Percentiles rank a stretch among this genome's conserved stretches.
Conservation (phyloP, 2,329 filamentous ascomycete species). For the Fusarium scirpi region DNA sequence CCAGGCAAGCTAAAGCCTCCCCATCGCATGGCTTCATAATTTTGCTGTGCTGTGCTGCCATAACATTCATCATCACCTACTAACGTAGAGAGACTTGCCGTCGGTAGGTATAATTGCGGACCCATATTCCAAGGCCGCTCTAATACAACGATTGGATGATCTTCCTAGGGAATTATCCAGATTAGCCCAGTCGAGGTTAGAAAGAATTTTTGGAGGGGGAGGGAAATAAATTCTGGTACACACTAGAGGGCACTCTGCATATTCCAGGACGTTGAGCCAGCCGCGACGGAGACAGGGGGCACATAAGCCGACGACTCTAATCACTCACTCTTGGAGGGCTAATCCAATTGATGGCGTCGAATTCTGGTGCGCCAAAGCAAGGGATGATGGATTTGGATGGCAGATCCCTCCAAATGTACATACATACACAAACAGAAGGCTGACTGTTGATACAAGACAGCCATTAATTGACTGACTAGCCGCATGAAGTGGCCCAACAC, state of each 20-base stretch:
- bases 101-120: constrained; percentile 12
- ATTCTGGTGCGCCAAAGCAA: constrained; percentile 36
- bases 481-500: constrained; percentile 31
- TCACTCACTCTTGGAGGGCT: background rate
- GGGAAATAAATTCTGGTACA: constrained; percentile 16
- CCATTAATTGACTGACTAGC: constrained; percentile 24
- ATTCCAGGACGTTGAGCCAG: constrained; percentile 37
- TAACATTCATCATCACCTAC: background rate
- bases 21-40: constrained; percentile 19
- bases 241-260: constrained; percentile 32
- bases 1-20: constrained; percentile 1
- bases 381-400: constrained; percentile 26
- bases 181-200: constrained; percentile 12
- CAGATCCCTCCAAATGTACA: constrained; percentile 27
- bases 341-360: constrained; percentile 38
- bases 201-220: constrained; percentile 4
- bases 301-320: constrained; percentile 39
- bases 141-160: background rate
- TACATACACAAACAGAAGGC: background rate
- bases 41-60: constrained; percentile 6
- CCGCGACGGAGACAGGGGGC: constrained; percentile 35
- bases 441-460: constrained; percentile 5
- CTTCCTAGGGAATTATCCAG: constrained; percentile 14
- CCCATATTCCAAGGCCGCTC: constrained; percentile 1
- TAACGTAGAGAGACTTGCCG: constrained; percentile 12